These are phyloP conservation scores for Cladophialophora bantiana DNA, from an alignment of 2,329 filamentous ascomycete species.

Conservation along the genomic window DNA sequence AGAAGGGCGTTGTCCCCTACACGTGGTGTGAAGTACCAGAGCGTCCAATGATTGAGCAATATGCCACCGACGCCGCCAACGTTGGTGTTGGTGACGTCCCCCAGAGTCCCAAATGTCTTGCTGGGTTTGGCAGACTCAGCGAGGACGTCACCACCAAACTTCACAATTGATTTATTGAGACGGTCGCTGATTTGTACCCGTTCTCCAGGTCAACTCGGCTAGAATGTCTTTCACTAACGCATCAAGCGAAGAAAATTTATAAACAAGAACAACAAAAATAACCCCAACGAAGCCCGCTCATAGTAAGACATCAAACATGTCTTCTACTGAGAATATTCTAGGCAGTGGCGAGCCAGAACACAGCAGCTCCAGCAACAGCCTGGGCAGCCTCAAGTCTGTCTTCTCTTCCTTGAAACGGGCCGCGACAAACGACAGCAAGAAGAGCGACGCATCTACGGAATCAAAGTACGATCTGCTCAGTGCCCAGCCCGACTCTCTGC, in stretches of 20 bases:
- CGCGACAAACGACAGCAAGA: conserved; percentile 24
- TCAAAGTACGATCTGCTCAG: conserved; percentile 10
- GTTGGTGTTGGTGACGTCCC: background rate
- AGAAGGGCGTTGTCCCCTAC: background rate
- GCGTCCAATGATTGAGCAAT: background rate
- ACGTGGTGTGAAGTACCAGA: background rate
- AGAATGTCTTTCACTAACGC: conserved; percentile 16
- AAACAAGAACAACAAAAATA: conserved; percentile 12
- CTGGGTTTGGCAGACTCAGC: background rate
- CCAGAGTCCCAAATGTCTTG: background rate
- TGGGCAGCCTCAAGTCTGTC: conserved; percentile 25
- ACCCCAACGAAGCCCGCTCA: background rate
- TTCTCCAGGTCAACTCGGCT: background rate
- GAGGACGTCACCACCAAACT: conserved; percentile 12
- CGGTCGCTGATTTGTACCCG: background rate
- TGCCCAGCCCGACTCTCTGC: conserved; percentile 13
- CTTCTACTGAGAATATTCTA: conserved; percentile 2
- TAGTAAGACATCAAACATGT: conserved; percentile 1
- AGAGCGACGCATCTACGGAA: conserved; percentile 6
- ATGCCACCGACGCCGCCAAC: background rate
- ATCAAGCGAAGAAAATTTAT: conserved; percentile 7
- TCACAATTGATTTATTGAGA: background rate
- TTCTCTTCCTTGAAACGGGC: conserved; percentile 24
- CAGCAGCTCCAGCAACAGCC: conserved; percentile 10
- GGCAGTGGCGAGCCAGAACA: conserved; percentile 3